Base-by-base conservation (phyloP, 768 basidiomycete genomes). In the Sistotremastrum suecicum region DNA sequence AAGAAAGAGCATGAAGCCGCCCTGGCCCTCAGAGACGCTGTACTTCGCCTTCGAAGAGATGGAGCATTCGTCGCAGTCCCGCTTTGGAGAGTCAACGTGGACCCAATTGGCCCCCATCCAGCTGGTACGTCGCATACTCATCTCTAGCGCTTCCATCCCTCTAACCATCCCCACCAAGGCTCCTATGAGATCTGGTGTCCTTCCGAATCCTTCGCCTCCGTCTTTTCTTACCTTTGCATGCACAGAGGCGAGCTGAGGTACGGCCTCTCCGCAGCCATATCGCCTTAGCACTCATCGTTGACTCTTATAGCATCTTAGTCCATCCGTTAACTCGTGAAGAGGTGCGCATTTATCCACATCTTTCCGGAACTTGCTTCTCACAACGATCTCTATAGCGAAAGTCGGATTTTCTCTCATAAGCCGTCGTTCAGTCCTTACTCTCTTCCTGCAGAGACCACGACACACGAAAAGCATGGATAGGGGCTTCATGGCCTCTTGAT, bases 111-210 rank as follows among this genome's bases (percentile, higher is more conserved):
- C 0, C 83, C 83, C 10, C 84, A 87, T 62, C 83, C 83, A 3
- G 73, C 76, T 43, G 84, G 83, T 78, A 39, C 33, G 9, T 31
- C 1, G 5, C 12, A 2, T 4, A 37, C 5, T 5, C 5, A 29
- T 4, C 12, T 6, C 28, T 39, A 37, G 11, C 12, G 8, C 36
- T 42, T 28, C 12, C 7, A 41, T 42, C 29, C 46, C 7, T 38
- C 20, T 34, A 31, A 44, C 12, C 7, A 41, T 42, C 29, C 46
- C 7, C 37, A 12, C 33, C 30, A 44, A 83, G 84, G 84, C 3
- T 85, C 83, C 0, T 86, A 84, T 54, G 84, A 86, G 53, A 77
- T 86, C 12, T 87, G 84, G 84, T 77, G 70, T 29, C 84, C 84
- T 1, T 68, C 74, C 0, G 78, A 83, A 51, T 81, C 82, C 2